Percentiles rank a stretch among this genome's conserved stretches.
phyloP scores from a whole-genome alignment of 192 early-diverging fungal genomes.

The Backusella westeae region DNA sequence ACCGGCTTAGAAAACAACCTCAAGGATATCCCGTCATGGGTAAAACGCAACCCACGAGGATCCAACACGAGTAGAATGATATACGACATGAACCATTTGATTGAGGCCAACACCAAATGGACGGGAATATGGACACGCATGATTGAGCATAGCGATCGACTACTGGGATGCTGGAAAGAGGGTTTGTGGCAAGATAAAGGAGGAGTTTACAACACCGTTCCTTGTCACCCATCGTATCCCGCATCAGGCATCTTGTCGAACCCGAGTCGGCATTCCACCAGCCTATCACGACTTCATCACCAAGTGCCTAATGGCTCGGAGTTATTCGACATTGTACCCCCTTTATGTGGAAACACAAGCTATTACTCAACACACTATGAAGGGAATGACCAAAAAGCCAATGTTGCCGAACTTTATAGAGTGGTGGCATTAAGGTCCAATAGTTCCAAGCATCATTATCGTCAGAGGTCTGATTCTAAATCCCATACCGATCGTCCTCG shows the following conservation, averaged over 20 bases:
- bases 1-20: slow-evolving; percentile 31
- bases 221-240: slow-evolving; percentile 8
- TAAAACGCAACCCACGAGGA: slow-evolving; percentile 12
- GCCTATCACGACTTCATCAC: slow-evolving; percentile 5
- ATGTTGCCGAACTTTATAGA: background rate
- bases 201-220: background rate
- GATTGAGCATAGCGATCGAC: slow-evolving; percentile 17
- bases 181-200: background rate
- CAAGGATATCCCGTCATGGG: slow-evolving; percentile 11
- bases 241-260: background rate
- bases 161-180: slow-evolving; percentile 17
- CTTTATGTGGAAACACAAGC: slow-evolving; percentile 1
- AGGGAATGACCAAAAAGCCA: background rate
- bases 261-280: slow-evolving; percentile 16
- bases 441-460: background rate
- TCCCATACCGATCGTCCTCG: background rate
- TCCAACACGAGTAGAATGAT: slow-evolving; percentile 11
- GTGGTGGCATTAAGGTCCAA: background rate
- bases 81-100: slow-evolving; percentile 15
- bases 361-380: background rate
- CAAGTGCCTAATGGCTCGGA: background rate
- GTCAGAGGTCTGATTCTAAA: background rate
- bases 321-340: slow-evolving; percentile 13
- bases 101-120: slow-evolving; percentile 28
- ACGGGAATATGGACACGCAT: slow-evolving; percentile 26